Evolutionary conservation across 495 filamentous ascomycete genomes (phyloP).

Genomic region (Penicillium daleae): DNA sequence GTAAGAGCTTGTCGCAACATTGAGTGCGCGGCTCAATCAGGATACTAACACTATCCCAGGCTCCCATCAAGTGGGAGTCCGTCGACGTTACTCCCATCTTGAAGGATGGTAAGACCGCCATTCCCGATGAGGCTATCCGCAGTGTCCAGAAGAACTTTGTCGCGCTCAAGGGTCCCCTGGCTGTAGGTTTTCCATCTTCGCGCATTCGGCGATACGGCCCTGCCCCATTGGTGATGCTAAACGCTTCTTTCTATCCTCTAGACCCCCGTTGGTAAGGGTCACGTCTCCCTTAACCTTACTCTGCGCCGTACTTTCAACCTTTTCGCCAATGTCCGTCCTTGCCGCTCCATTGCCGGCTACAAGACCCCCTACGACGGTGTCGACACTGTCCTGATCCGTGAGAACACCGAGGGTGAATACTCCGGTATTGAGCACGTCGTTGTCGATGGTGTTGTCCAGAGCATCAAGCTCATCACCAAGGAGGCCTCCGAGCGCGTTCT

Average conservation of each 20-base stretch:
- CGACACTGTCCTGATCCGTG: slow-evolving; percentile 96
- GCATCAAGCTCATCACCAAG: slow-evolving; percentile 97
- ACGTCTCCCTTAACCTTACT: slow-evolving; percentile 98
- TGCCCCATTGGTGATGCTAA: slow-evolving; percentile 24
- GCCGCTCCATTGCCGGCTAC: slow-evolving; percentile 93
- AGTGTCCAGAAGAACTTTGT: slow-evolving; percentile 92
- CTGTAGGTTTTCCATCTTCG: slow-evolving; percentile 61
- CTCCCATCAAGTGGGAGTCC: slow-evolving; percentile 93
- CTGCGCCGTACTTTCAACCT: slow-evolving; percentile 99
- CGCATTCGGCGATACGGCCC: background rate
- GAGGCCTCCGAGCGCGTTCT: slow-evolving; percentile 94
- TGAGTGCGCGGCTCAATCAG: slow-evolving; percentile 15
- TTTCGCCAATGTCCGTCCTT: slow-evolving; percentile 97
- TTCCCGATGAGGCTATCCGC: slow-evolving; percentile 86
- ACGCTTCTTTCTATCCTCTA: slow-evolving; percentile 34
- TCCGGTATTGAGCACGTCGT: slow-evolving; percentile 99
- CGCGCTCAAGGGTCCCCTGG: slow-evolving; percentile 95
- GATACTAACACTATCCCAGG: slow-evolving; percentile 59
- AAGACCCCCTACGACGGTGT: slow-evolving; percentile 99
- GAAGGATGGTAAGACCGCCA: slow-evolving; percentile 90
- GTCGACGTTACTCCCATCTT: slow-evolving; percentile 92
- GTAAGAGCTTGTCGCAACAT: slow-evolving; percentile 50
- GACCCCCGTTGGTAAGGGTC: slow-evolving; percentile 98
- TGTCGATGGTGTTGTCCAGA: slow-evolving; percentile 96
- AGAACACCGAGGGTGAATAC: slow-evolving; percentile 99